Evolutionary conservation across 768 basidiomycete genomes (phyloP), one percentile per base, ranked within the genome.

Genomic region (Exidia glandulosa): DNA sequence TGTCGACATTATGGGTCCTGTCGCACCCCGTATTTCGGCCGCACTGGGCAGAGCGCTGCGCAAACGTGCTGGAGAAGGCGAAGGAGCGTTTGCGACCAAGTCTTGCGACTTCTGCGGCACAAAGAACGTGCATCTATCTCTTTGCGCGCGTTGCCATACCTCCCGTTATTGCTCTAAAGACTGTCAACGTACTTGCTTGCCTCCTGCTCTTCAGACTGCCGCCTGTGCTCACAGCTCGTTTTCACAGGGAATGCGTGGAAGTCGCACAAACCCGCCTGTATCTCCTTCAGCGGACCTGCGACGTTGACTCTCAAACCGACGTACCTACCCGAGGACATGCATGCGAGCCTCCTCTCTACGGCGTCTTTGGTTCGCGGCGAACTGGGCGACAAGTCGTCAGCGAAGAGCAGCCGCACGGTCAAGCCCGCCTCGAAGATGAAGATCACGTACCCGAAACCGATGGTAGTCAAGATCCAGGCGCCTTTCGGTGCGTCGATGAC

Each of bases 381-480:
- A n/a, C 6, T 45, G 12, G 41, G 16, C 41, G 41, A 23, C 41
- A 45, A 13, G 7, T 23, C 41, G 19, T 14, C 41, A 23, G 1
- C 69, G 0, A 61, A 68, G 19, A 77, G 73, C 45, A 79, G 77
- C 1, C 73, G 82, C 59, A 77, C 75, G 0, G 64, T 84, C 23
- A 80, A 71, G 58, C 82, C 81, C 2, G 67, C 50, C 58, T 82
- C 81, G 63, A 55, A 58, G 2, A 62, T 54, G 66, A 62, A 52
- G 67, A 66, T 47, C 23, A 50, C 27, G 3, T 63, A 66, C 52
- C 61, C 71, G 3, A 81, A 81, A 68, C 67, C 66, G 36, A 67
- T 82, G 62, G 68, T 82, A 56, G 72, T 85, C 71, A 85, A 85
- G 68, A 71, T 82, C 0, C 82, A 85, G 63, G 70, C 80, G 0